Conservation (phyloP, 371 early-diverging fungal species). For the Entomophthora muscae region DNA sequence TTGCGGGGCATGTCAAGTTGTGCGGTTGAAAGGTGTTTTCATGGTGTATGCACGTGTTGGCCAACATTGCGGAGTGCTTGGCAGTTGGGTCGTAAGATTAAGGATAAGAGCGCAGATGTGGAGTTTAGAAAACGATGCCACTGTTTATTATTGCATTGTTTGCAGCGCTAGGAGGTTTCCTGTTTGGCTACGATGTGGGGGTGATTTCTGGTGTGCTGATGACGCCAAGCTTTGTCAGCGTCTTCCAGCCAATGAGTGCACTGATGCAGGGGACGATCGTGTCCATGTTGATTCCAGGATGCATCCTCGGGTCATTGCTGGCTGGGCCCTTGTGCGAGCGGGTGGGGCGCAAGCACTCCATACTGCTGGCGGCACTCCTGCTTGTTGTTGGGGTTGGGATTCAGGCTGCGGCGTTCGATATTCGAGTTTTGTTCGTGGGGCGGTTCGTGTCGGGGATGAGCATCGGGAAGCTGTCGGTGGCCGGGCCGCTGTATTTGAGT, state of each 20-base stretch:
- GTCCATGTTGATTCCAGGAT: constrained; percentile 6
- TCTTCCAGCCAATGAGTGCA: constrained; percentile 22
- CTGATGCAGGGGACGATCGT: constrained; percentile 7
- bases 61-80: no score
- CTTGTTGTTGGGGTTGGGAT: constrained; percentile 8
- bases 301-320: constrained; percentile 3
- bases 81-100: no score
- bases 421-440: constrained; percentile 6
- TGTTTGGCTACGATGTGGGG: constrained; percentile 49
- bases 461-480: constrained; percentile 9
- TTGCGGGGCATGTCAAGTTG: no score
- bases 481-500: constrained; percentile 43
- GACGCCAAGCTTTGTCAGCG: not conserved
- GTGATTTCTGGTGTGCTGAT: constrained; percentile 33
- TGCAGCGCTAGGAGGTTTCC: constrained; percentile 36
- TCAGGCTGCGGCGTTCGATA: constrained; percentile 5
- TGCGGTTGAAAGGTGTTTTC: no score
- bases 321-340: not conserved
- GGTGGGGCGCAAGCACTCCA: constrained; percentile 8
- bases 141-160: constrained; percentile 25
- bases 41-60: no score
- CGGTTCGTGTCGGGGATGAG: constrained; percentile 8
- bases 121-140: no score
- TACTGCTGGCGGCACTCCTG: constrained; percentile 4
- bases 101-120: no score